phyloP scores from a whole-genome alignment of 345 rosid genomes.

The Syzygium grande region DNA sequence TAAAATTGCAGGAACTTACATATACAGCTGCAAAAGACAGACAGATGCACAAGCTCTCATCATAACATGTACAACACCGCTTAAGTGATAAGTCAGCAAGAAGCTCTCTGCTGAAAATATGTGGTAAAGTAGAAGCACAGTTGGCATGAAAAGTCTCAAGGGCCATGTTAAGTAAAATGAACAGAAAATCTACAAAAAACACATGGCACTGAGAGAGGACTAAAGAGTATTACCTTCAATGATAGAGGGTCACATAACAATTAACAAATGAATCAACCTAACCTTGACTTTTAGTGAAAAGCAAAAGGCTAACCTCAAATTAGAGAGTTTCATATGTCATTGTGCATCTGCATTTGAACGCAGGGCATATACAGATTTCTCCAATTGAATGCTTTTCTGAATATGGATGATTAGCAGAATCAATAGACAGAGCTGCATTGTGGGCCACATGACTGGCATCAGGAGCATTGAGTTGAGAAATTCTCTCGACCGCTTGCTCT shows the following conservation, averaged over 20 bases:
- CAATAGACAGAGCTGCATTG: background rate
- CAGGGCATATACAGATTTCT: background rate
- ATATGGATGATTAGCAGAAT: background rate
- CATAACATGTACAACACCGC: background rate
- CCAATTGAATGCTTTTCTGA: background rate
- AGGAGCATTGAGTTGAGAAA: background rate
- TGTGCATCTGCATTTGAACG: background rate
- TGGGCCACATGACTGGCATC: background rate
- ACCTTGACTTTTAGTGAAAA: background rate
- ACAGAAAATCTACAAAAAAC: background rate
- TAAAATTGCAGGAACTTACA: background rate
- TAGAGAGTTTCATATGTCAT: background rate
- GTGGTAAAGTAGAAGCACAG: background rate
- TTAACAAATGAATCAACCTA: background rate
- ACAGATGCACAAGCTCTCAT: background rate
- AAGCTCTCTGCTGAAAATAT: background rate
- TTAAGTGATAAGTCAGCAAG: background rate
- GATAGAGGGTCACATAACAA: background rate
- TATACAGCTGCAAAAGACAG: background rate
- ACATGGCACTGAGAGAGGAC: background rate
- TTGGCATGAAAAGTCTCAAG: background rate
- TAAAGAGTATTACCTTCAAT: background rate
- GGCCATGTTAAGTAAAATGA: background rate
- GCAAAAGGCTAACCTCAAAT: background rate
- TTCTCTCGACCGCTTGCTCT: too few species aligned